Conservation (phyloP, 805 yeast species). For the Nakazawaea wyomingensis region DNA sequence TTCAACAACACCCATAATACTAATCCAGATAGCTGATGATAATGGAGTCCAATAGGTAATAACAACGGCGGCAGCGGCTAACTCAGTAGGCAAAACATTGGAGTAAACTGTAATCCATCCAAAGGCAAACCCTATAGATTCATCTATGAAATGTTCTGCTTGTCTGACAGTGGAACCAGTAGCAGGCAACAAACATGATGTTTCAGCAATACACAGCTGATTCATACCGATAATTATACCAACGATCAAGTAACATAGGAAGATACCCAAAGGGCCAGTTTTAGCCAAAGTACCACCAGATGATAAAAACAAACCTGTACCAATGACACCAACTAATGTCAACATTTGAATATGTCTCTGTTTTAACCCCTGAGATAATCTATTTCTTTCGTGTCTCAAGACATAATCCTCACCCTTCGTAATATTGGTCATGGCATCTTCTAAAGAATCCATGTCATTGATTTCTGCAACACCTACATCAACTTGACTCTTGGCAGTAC, state of each 20-base stretch:
- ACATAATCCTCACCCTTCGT: conserved; percentile 10
- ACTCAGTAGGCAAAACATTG: conserved; percentile 32
- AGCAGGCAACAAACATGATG: conserved; percentile 32
- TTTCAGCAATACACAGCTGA: conserved; percentile 28
- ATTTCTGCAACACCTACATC: conserved; percentile 10
- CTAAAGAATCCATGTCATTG: conserved; percentile 12
- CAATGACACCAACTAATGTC: conserved; percentile 41
- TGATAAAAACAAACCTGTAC: conserved; percentile 53
- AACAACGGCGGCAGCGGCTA: conserved; percentile 43
- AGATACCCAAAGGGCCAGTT: conserved; percentile 50
- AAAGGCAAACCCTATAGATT: conserved; percentile 40
- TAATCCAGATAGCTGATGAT: conserved; percentile 41
- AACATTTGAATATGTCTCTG: conserved; percentile 42
- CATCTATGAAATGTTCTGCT: conserved; percentile 35
- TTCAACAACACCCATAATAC: conserved; percentile 34
- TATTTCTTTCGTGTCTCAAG: conserved; percentile 11
- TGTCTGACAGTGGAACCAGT: conserved; percentile 33
- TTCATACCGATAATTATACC: conserved; percentile 27
- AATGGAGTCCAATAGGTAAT: conserved; percentile 40
- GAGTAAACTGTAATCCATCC: conserved; percentile 40
- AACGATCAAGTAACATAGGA: conserved; percentile 43
- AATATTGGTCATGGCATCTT: conserved; percentile 11
- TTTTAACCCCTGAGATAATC: conserved; percentile 14
- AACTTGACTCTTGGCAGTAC: conserved; percentile 5
- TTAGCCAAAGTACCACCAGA: conserved; percentile 43